A percentile compares a stretch with the other conserved stretches of the same genome.
These are phyloP conservation scores for Vitis vinifera DNA, from an alignment of 164 flowering plant species.

Conservation along the genomic window DNA sequence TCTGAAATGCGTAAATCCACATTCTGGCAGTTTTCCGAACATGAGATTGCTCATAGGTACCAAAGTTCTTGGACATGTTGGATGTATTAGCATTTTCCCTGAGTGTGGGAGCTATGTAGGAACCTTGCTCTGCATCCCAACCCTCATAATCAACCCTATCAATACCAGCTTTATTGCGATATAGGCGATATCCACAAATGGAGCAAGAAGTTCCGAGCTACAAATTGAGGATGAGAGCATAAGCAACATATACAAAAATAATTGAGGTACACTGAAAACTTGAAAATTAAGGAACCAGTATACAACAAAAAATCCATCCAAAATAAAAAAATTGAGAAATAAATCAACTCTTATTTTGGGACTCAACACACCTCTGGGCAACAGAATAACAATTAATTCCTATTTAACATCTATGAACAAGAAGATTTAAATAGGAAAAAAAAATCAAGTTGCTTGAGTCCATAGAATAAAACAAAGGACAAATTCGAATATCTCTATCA, in stretches of 20 bases:
- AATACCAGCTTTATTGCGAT: constrained; percentile 10
- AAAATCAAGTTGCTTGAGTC: no score
- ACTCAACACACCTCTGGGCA: no score
- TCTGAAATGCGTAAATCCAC: no score
- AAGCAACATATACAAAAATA: constrained; percentile 1
- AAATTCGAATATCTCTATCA: no score
- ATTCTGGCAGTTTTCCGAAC: no score
- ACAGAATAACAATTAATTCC: no score
- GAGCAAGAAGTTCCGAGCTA: constrained; percentile 53
- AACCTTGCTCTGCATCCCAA: no score
- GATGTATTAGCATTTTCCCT: constrained; percentile 21
- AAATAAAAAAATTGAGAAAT: background rate
- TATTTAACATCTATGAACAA: no score
- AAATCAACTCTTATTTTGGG: no score
- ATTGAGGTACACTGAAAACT: background rate
- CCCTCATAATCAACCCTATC: background rate
- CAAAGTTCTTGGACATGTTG: background rate
- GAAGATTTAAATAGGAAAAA: no score
- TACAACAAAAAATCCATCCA: background rate
- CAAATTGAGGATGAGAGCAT: constrained; percentile 20
- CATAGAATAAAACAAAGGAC: no score
- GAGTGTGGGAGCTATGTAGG: constrained; percentile 31
- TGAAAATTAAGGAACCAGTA: background rate
- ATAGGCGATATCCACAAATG: constrained; percentile 35
- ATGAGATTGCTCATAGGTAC: no score